Base-by-base conservation (phyloP, 2,329 filamentous ascomycete species). In the Neonectria hederae region DNA sequence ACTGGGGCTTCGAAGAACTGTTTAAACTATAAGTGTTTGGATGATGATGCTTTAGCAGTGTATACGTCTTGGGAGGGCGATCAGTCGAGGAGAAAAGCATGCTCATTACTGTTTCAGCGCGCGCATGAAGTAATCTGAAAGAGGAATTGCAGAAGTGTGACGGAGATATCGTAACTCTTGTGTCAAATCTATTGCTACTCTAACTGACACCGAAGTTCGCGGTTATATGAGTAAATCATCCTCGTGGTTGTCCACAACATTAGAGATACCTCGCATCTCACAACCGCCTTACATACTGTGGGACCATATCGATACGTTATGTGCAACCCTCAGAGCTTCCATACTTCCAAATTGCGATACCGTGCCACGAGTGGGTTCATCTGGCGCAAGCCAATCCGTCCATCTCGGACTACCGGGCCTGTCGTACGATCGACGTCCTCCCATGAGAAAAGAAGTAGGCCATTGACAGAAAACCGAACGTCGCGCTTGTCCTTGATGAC, bases 311-410 rank as follows among this genome's bases (percentile, higher is more conserved):
- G 1, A n/a, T n/a, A 5, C 13, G 1, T n/a, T 4, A 38, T 35
- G 6, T 38, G 6, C 17, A 42, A 4, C 2, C 7, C 38, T 49
- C 24, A 71, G 7, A 72, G 45, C 28, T 69, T 64, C 69, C 70
- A 71, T 1, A 72, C 70, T 17, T 72, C 66, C 45, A 72, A 21
- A 17, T 68, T 72, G 13, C 70, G 69, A 26, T 72, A 72, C 10
- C 55, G 59, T 11, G 58, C 70, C 51, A 72, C 65, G 21, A 72
- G 57, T 2, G 69, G 68, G 17, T 59, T 72, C 68, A 72, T 71
- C 38, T 71, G 70, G 1, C 70, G 64, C 4, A 72, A 68, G 0
- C 70, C 70, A 28, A 72, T 69, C 5, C 69, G 54, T 2, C 70
- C 70, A 9, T 46, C 65, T 4, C 59, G 61, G 17, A 71, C 49